Evolutionary conservation across 139 green algal genomes (phyloP), one percentile per base, ranked within the genome.

Genomic region (Limnomonas spitsbergensis): DNA sequence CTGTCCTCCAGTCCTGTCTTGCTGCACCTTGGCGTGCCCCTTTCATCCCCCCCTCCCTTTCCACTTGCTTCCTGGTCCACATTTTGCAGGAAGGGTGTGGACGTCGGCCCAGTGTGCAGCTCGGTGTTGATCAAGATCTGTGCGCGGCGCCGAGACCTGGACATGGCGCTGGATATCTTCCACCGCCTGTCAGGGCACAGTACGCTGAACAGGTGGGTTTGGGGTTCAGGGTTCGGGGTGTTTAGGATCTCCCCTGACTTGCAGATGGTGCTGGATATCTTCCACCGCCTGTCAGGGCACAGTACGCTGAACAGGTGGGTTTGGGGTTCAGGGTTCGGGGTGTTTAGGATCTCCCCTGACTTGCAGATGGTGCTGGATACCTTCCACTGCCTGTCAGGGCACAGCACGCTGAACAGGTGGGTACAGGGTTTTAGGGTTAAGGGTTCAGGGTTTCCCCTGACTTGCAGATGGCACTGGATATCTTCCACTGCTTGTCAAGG

Each of bases 151-250:
- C 40, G 52, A 31, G 29, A 78, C 42, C 72, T 78, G 72, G 32
- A 42, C 47, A 26, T 69, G 2, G 75, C 53, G 24, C 20, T 79
- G 36, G 75, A 79, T 27, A 29, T 79, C 27, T 79, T 73, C 38
- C 61, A 79, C 38, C 54, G 56, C 53, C 61, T 79, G 38, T 24
- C 34, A 29, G 38, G 52, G 36, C 75, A 67, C 56, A 73, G 42
- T n/a, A 79, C 75, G 14, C 40, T 79, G 29, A 79, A 79, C 75
- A 79, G 75, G 73, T 78, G 42, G 3, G 47, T 4, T n/a, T n/a
- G n/a, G n/a, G n/a, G n/a, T n/a, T n/a, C n/a, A n/a, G n/a, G n/a
- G n/a, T n/a, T n/a, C n/a, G n/a, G n/a, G n/a, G n/a, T n/a, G n/a
- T n/a, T n/a, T n/a, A n/a, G n/a, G n/a, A n/a, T n/a, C n/a, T n/a